Evolutionary conservation across 2,329 filamentous ascomycete genomes (phyloP).

Genomic region (Saccharata proteae): DNA sequence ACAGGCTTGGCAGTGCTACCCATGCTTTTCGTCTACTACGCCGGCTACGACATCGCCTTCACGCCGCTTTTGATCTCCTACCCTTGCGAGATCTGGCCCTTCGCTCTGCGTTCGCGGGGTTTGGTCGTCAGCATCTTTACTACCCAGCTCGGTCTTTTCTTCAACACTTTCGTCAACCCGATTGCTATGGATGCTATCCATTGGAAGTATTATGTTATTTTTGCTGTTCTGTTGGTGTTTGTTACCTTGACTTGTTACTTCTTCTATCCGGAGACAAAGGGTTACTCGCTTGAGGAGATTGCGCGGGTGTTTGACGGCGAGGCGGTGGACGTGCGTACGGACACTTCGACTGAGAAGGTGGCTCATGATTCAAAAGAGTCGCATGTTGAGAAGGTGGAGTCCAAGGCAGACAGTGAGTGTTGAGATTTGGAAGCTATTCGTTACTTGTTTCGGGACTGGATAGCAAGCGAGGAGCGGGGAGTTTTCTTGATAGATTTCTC

Average conservation of each 20-base stretch:
- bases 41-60: conserved; percentile 15
- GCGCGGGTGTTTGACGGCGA: conserved; percentile 15
- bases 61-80: conserved; percentile 30
- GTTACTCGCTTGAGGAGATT: conserved; percentile 15
- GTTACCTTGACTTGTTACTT: conserved; percentile 13
- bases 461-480: too few relatives aligned
- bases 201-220: conserved; percentile 35
- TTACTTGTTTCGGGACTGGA: too few relatives aligned
- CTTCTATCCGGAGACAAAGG: conserved; percentile 18
- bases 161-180: conserved; percentile 32
- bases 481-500: too few relatives aligned
- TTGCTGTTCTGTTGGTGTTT: conserved; percentile 6
- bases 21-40: conserved; percentile 16
- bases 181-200: conserved; percentile 26
- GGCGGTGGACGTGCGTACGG: too few relatives aligned
- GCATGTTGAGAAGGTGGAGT: too few relatives aligned
- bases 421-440: too few relatives aligned
- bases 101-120: conserved; percentile 33
- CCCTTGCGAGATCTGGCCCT: conserved; percentile 34
- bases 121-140: conserved; percentile 34
- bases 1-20: conserved; percentile 19
- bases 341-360: too few relatives aligned
- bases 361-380: too few relatives aligned
- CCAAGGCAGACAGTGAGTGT: too few relatives aligned
- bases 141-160: conserved; percentile 34